Conservation (phyloP, 371 early-diverging fungal species). For the Apophysomyces variabilis region DNA sequence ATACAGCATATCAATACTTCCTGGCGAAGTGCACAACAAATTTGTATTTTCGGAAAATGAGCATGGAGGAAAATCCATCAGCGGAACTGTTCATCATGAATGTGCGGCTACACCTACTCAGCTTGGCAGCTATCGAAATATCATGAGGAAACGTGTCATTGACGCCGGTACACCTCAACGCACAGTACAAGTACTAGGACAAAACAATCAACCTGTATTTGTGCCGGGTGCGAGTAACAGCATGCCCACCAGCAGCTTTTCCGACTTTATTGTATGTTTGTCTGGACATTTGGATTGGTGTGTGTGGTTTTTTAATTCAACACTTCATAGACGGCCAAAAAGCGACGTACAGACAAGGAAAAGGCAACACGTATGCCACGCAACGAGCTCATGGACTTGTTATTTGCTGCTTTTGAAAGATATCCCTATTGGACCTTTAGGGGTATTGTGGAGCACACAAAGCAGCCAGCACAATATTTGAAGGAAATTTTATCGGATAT, state of each 20-base stretch:
- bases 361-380: constrained; percentile 85
- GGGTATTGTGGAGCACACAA: constrained; percentile 80
- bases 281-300: neutral
- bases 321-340: constrained; percentile 37
- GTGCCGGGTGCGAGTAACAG: constrained; percentile 62
- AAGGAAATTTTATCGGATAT: constrained; percentile 87
- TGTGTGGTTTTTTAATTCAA: neutral
- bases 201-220: constrained; percentile 62
- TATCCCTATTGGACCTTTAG: constrained; percentile 88
- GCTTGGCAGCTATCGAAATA: constrained; percentile 65
- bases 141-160: constrained; percentile 75
- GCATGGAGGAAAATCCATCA: constrained; percentile 46
- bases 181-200: constrained; percentile 60
- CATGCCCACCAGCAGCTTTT: constrained; percentile 53
- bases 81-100: constrained; percentile 86
- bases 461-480: constrained; percentile 80
- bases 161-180: constrained; percentile 62
- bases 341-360: constrained; percentile 53
- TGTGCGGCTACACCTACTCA: constrained; percentile 74
- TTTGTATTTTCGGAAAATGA: constrained; percentile 76
- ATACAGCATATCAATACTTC: constrained; percentile 74
- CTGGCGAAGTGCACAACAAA: constrained; percentile 71
- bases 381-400: constrained; percentile 80
- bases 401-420: constrained; percentile 84
- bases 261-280: constrained; percentile 60